These are phyloP conservation scores for Stemphylium beticola DNA, from an alignment of 2,329 filamentous ascomycete species.

Conservation along the genomic window DNA sequence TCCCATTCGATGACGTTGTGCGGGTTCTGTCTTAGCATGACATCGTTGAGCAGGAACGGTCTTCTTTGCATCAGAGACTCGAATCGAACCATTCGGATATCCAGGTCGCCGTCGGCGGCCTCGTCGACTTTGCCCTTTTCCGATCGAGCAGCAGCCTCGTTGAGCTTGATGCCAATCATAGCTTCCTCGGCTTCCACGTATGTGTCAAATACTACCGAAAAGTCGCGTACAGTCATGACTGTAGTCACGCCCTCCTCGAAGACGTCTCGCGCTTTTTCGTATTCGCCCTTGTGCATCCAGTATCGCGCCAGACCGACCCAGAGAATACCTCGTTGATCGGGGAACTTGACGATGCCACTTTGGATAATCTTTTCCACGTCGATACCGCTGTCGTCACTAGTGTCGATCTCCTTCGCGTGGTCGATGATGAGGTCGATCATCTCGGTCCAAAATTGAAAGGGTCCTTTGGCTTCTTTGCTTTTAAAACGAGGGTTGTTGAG, in stretches of 20 bases:
- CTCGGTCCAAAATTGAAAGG: slow-evolving; percentile 96
- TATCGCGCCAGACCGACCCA: slow-evolving; percentile 96
- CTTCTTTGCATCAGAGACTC: slow-evolving; percentile 97
- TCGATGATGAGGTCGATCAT: slow-evolving; percentile 95
- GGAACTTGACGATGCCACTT: slow-evolving; percentile 87
- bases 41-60: slow-evolving; percentile 95
- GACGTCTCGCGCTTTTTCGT: slow-evolving; percentile 88
- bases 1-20: slow-evolving; percentile 97
- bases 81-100: slow-evolving; percentile 96
- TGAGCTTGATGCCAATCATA: slow-evolving; percentile 89
- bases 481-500: slow-evolving; percentile 89
- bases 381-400: slow-evolving; percentile 79
- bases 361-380: slow-evolving; percentile 91
- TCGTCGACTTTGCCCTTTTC: slow-evolving; percentile 79
- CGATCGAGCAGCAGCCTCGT: slow-evolving; percentile 79
- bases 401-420: slow-evolving; percentile 84
- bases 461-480: slow-evolving; percentile 92
- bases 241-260: slow-evolving; percentile 97
- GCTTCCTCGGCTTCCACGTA: slow-evolving; percentile 98
- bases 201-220: slow-evolving; percentile 93
- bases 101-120: slow-evolving; percentile 89
- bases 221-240: slow-evolving; percentile 98
- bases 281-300: slow-evolving; percentile 91
- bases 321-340: slow-evolving; percentile 91
- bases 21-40: slow-evolving; percentile 91